Percentiles rank a stretch among this genome's conserved stretches.
phyloP scores from a whole-genome alignment of 176 grass and related monocot species.

The Carex cristatella region DNA sequence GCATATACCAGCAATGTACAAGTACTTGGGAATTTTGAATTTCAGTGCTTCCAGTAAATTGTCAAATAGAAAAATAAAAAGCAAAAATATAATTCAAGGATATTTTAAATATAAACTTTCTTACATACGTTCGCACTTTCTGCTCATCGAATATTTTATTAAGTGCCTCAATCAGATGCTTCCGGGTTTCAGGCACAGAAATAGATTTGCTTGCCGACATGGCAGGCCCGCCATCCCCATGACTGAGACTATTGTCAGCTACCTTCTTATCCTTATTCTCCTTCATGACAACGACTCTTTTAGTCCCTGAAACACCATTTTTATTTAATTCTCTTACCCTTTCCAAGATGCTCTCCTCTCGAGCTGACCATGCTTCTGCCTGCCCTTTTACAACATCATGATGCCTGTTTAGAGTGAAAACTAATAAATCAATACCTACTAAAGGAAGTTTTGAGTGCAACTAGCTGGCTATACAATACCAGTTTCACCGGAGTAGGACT shows the following conservation, averaged over 20 bases:
- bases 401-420: neutral
- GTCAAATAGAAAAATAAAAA: neutral
- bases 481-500: neutral
- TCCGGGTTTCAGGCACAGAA: conserved; percentile 24
- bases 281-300: neutral
- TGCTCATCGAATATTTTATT: conserved; percentile 29
- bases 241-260: neutral
- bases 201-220: conserved; percentile 16
- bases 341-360: conserved; percentile 18
- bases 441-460: neutral
- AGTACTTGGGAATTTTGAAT: neutral
- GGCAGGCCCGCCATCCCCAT: conserved; percentile 1
- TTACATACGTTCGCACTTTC: conserved; percentile 36
- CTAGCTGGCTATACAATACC: neutral
- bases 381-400: conserved; percentile 22
- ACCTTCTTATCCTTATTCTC: neutral
- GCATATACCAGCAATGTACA: neutral
- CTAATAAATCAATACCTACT: neutral
- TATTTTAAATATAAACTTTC: neutral
- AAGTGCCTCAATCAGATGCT: conserved; percentile 32
- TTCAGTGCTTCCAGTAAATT: neutral
- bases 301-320: conserved; percentile 2
- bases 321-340: neutral
- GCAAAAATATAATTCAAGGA: neutral
- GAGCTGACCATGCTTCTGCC: conserved; percentile 26